A percentile compares a stretch with the other conserved stretches of the same genome.
These are phyloP conservation scores for Gossypium anomalum DNA, from an alignment of 345 rosid species.

Conservation along the genomic window DNA sequence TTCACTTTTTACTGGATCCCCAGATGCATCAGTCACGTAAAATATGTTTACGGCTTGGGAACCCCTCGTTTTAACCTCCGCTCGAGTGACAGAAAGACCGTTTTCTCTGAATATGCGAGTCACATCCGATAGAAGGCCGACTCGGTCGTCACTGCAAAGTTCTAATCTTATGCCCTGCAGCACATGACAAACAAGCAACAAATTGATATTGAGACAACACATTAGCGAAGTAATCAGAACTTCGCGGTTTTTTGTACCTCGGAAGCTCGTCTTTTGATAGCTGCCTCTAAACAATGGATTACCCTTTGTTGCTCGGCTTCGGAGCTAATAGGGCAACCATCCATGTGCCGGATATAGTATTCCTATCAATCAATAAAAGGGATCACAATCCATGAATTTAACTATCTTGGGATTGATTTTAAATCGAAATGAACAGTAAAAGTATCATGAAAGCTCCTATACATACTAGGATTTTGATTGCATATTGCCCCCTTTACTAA, in stretches of 20 bases:
- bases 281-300: conserved; percentile 91
- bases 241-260: conserved; percentile 35
- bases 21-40: conserved; percentile 77
- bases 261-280: conserved; percentile 69
- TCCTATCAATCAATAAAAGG: conserved; percentile 42
- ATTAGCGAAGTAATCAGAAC: not conserved
- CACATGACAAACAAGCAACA: not conserved
- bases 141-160: conserved; percentile 70
- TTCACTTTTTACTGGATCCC: conserved; percentile 58
- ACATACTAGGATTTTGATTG: too few species aligned
- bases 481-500: too few species aligned
- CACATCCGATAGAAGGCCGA: conserved; percentile 82
- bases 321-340: conserved; percentile 85
- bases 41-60: conserved; percentile 75
- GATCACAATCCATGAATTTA: not conserved
- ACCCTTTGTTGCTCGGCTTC: conserved; percentile 94
- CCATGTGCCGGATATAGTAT: conserved; percentile 80
- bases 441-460: too few species aligned
- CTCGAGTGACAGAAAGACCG: conserved; percentile 73
- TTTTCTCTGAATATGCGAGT: conserved; percentile 94
- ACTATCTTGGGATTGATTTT: not conserved
- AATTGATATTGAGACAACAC: not conserved
- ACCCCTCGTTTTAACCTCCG: conserved; percentile 84
- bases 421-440: not conserved
- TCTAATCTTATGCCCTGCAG: conserved; percentile 81